Conservation (phyloP, 345 rosid genomes). For the Lumnitzera racemosa region DNA sequence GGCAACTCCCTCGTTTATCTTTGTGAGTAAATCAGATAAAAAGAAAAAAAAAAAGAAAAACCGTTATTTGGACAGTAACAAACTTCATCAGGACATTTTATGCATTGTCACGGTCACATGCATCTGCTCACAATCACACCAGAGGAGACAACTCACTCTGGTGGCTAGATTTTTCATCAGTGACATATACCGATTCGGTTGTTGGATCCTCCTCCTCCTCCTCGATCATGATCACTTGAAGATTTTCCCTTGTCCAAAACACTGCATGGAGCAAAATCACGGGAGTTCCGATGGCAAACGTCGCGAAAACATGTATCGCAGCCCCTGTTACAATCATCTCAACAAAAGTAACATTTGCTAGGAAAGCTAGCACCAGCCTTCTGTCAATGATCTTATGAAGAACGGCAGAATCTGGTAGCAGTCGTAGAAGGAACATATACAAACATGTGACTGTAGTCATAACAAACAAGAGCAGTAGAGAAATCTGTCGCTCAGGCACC, state of each 20-base stretch:
- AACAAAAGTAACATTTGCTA: conserved; percentile 5
- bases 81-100: too few species aligned
- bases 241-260: conserved; percentile 14
- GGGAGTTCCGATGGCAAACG: conserved; percentile 14
- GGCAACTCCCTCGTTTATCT: too few species aligned
- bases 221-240: conserved; percentile 1
- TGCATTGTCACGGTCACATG: too few species aligned
- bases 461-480: conserved; percentile 12
- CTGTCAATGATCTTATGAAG: conserved; percentile 8
- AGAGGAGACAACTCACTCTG: too few species aligned
- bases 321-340: conserved; percentile 15
- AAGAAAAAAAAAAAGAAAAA: too few species aligned
- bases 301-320: conserved; percentile 16
- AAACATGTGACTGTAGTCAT: conserved; percentile 10
- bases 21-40: too few species aligned
- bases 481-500: conserved; percentile 14
- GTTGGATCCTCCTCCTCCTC: background rate
- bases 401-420: conserved; percentile 3
- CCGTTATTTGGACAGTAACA: too few species aligned
- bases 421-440: conserved; percentile 10
- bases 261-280: conserved; percentile 21
- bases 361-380: conserved; percentile 11
- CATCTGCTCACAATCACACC: too few species aligned
- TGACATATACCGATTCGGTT: too few species aligned
- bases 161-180: too few species aligned